Conservation (phyloP, 768 basidiomycete genomes). For the Aureoboletus auriporus region DNA sequence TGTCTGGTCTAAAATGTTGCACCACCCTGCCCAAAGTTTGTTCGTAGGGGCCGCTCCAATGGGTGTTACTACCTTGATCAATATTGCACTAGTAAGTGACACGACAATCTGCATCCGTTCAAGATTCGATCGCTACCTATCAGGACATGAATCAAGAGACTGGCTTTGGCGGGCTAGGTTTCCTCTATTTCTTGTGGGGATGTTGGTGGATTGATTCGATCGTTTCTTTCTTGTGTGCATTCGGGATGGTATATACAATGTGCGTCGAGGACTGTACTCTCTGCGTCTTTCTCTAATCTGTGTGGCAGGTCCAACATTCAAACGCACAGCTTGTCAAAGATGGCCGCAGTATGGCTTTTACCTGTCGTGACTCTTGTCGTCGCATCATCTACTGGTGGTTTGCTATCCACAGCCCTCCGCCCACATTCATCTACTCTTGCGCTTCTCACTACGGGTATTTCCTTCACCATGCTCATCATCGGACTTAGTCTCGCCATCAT, state of each 20-base stretch:
- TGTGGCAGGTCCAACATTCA: slow-evolving; percentile 40
- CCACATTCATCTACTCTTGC: slow-evolving; percentile 36
- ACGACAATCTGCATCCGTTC: too few relatives aligned
- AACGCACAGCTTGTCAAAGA: slow-evolving; percentile 35
- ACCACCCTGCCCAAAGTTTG: slow-evolving; percentile 42
- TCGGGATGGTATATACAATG: slow-evolving; percentile 51
- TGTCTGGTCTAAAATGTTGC: slow-evolving; percentile 44
- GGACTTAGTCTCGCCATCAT: slow-evolving; percentile 47
- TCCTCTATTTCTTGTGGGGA: slow-evolving; percentile 43
- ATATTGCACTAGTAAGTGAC: slow-evolving; percentile 33
- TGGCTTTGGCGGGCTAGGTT: slow-evolving; percentile 31
- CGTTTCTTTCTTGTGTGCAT: slow-evolving; percentile 39
- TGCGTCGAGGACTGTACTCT: slow-evolving; percentile 10
- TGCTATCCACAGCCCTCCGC: slow-evolving; percentile 38
- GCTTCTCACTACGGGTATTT: slow-evolving; percentile 39
- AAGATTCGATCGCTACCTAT: background rate
- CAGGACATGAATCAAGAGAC: slow-evolving; percentile 33
- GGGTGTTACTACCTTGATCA: slow-evolving; percentile 43
- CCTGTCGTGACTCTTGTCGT: slow-evolving; percentile 53
- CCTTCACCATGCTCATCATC: slow-evolving; percentile 40
- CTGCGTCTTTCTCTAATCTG: slow-evolving; percentile 4
- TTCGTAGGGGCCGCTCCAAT: slow-evolving; percentile 44
- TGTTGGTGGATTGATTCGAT: slow-evolving; percentile 49
- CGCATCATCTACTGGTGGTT: slow-evolving; percentile 47
- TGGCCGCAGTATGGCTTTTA: slow-evolving; percentile 47